Conservation (phyloP, 495 filamentous ascomycete species). For the Achaetomiella virescens region DNA sequence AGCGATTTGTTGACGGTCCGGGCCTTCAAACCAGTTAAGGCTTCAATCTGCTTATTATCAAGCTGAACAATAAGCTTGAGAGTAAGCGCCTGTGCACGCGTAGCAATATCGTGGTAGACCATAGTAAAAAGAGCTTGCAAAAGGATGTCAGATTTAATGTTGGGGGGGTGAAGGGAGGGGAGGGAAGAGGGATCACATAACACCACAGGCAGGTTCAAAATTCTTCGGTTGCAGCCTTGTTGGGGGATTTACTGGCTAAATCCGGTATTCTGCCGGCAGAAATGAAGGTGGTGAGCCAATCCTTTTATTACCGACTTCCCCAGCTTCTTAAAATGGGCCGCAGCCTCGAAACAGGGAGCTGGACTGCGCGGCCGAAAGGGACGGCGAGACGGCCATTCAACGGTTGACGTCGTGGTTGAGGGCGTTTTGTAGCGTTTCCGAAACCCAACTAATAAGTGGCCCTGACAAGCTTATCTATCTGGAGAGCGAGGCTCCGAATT, state of each 20-base stretch:
- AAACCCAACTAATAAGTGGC: no score
- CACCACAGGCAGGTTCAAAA: no score
- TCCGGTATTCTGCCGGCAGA: not conserved
- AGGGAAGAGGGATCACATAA: not conserved
- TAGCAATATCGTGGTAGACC: not conserved
- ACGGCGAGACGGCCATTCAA: no score
- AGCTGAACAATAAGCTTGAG: not conserved
- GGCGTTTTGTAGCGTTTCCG: no score
- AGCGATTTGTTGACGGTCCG: not conserved
- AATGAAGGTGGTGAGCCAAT: not conserved
- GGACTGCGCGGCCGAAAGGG: no score
- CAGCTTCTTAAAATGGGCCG: no score
- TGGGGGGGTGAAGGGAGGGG: not conserved
- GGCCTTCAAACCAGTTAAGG: not conserved
- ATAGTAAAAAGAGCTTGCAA: not conserved
- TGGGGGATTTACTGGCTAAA: not conserved
- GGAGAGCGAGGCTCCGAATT: no score
- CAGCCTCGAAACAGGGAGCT: no score
- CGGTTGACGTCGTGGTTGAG: no score
- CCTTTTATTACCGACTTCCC: not conserved
- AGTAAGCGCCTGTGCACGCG: not conserved
- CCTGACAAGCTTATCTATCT: no score
- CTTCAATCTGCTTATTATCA: not conserved
- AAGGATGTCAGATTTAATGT: not conserved
- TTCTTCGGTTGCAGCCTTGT: no score